A percentile compares a stretch with the other conserved stretches of the same genome.
phyloP scores from a whole-genome alignment of 2,329 filamentous ascomycete genomes.

The Verticillium nubilum region DNA sequence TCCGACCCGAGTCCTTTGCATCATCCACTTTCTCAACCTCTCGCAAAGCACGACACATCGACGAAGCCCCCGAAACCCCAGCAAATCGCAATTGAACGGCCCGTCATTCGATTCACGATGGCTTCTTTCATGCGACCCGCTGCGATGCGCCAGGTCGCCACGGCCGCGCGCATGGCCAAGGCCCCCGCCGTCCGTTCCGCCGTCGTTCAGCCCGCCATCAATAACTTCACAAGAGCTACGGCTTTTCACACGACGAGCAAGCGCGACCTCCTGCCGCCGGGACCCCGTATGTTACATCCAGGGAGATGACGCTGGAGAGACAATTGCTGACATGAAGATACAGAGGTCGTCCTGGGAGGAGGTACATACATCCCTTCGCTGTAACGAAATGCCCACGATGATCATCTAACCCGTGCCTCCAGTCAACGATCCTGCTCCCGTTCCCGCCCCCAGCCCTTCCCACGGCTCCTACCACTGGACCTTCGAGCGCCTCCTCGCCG shows the following conservation, averaged over 20 bases:
- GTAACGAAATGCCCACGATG: constrained; percentile 5
- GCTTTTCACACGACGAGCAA: constrained; percentile 82
- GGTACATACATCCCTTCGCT: constrained; percentile 41
- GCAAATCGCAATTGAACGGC: constrained; percentile 9
- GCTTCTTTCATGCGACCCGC: constrained; percentile 51
- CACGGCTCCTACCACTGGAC: constrained; percentile 99
- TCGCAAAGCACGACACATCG: constrained; percentile 4
- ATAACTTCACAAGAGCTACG: constrained; percentile 51
- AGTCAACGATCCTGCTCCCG: constrained; percentile 82
- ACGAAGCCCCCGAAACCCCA: not conserved
- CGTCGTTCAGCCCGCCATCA: constrained; percentile 18
- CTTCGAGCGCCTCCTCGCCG: constrained; percentile 82
- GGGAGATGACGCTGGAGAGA: constrained; percentile 17
- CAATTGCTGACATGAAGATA: constrained; percentile 29
- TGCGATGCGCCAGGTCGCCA: constrained; percentile 48
- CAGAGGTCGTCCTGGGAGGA: constrained; percentile 71
- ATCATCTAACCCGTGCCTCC: constrained; percentile 14
- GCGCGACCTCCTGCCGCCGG: constrained; percentile 72
- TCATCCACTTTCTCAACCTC: constrained; percentile 18
- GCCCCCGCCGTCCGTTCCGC: constrained; percentile 21
- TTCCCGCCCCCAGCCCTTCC: constrained; percentile 66
- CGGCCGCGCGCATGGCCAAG: constrained; percentile 29
- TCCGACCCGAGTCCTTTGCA: constrained; percentile 15
- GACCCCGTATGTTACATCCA: constrained; percentile 65
- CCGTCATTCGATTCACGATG: constrained; percentile 30